phyloP scores from a whole-genome alignment of 306 rosid species.

The Dryas drummondii region DNA sequence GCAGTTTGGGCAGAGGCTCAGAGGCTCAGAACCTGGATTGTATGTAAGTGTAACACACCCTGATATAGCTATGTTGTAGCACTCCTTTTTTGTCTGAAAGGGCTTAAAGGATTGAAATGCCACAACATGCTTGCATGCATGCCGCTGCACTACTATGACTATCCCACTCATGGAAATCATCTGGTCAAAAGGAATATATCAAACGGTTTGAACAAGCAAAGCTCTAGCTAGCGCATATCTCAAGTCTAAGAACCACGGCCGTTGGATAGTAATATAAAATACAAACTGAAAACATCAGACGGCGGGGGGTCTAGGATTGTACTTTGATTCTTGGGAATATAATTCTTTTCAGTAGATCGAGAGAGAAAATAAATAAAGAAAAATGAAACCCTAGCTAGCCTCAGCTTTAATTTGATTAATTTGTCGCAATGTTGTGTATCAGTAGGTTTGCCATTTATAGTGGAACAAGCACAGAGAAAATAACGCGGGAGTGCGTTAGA shows the following conservation, averaged over 20 bases:
- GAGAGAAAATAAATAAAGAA: background rate
- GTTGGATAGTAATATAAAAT: background rate
- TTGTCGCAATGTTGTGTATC: background rate
- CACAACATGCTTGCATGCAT: background rate
- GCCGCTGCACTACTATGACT: too few species aligned
- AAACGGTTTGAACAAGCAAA: background rate
- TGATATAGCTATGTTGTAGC: too few species aligned
- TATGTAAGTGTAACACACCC: too few species aligned
- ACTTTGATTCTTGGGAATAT: constrained; percentile 10
- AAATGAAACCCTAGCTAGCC: background rate
- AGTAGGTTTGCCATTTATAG: background rate
- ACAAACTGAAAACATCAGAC: background rate
- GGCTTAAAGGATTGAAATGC: too few species aligned
- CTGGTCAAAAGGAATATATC: too few species aligned
- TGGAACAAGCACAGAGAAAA: constrained; percentile 4
- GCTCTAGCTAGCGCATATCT: background rate
- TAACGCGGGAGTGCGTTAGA: background rate
- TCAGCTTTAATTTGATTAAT: background rate
- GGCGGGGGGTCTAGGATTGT: constrained; percentile 6
- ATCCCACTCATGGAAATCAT: too few species aligned
- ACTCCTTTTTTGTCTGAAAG: too few species aligned
- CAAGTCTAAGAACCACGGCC: background rate
- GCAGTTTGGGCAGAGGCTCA: too few species aligned
- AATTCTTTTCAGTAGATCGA: background rate
- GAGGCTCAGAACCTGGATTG: background rate